Evolutionary conservation across 1,284 basidiomycete genomes (phyloP), one percentile per base, ranked within the genome.

Genomic region (Rhodofomes roseus): DNA sequence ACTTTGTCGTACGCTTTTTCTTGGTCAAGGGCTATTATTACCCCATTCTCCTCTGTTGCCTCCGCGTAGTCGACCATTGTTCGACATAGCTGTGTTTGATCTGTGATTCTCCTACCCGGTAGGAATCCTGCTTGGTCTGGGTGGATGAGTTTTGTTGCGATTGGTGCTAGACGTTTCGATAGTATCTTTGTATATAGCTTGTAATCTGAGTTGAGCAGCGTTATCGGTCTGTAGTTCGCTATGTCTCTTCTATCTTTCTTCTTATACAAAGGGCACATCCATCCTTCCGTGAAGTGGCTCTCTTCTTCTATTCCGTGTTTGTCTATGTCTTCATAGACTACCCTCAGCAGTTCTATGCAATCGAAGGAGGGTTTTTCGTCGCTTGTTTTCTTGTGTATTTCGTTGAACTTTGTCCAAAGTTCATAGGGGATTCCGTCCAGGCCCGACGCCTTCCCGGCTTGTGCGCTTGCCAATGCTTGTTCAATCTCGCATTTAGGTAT

Each of bases 181-280:
- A 70, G 44, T 3, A 58, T 55, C 53, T 68, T 68, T 0, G 69
- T 72, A 34, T 68, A 50, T 2, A 71, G n/a, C 54, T 73, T 73
- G 55, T 74, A 73, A 62, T 74, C 72, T 0, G 66, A 59, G 62
- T 75, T 75, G 0, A 75, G 69, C 0, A 74, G 63, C 0, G 71
- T 73, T 8, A 76, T 74, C 0, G 73, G 74, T 0, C 71, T 54
- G 61, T 76, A 75, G 62, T 74, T 75, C 0, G 60, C 63, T 0
- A 73, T 68, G 3, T 67, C 60, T 0, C 51, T 59, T 11, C 46
- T 39, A 7, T 72, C 68, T n/a, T 70, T 70, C 62, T 77, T 74
- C 57, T 77, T 77, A 56, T 71, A 74, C 1, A 76, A 55, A 0
- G 70, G 74, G 63, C 68, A 71, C 58, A 77, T 70, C 70, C 73